Percentiles rank a stretch among this genome's conserved stretches.
phyloP scores from a whole-genome alignment of 129 eudicot genomes.

The carrot (Daucus carota) region DNA sequence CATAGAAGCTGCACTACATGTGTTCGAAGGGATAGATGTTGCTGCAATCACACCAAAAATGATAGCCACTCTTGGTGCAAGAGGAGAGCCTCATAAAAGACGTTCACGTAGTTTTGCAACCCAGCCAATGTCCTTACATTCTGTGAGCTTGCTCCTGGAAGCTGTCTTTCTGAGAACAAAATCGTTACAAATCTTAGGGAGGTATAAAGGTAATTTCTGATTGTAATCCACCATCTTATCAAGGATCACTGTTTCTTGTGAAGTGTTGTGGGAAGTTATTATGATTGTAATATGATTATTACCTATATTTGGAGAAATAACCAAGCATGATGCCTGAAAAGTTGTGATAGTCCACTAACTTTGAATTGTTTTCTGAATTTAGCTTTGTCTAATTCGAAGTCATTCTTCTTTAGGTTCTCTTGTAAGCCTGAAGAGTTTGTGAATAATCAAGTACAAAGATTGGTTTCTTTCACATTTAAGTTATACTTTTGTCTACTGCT shows the following conservation, averaged over 20 bases:
- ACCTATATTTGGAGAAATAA: background rate
- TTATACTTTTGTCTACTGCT: background rate
- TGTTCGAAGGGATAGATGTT: conserved; percentile 90
- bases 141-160: conserved; percentile 70
- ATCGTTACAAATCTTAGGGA: conserved; percentile 77
- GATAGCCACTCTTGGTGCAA: conserved; percentile 53
- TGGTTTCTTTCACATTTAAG: background rate
- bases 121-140: conserved; percentile 63
- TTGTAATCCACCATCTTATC: background rate
- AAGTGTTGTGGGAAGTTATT: background rate
- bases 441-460: background rate
- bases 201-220: conserved; percentile 54
- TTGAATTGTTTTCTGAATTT: background rate
- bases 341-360: background rate
- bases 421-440: background rate
- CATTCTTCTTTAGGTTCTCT: background rate
- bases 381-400: background rate
- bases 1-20: conserved; percentile 89
- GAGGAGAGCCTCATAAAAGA: conserved; percentile 40
- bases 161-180: conserved; percentile 73
- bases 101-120: conserved; percentile 40
- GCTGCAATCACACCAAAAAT: conserved; percentile 60
- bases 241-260: background rate
- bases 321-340: background rate
- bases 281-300: background rate